Evolutionary conservation across 192 early-diverging fungal species (phyloP).

Genomic region (Umbelopsis ramanniana): DNA sequence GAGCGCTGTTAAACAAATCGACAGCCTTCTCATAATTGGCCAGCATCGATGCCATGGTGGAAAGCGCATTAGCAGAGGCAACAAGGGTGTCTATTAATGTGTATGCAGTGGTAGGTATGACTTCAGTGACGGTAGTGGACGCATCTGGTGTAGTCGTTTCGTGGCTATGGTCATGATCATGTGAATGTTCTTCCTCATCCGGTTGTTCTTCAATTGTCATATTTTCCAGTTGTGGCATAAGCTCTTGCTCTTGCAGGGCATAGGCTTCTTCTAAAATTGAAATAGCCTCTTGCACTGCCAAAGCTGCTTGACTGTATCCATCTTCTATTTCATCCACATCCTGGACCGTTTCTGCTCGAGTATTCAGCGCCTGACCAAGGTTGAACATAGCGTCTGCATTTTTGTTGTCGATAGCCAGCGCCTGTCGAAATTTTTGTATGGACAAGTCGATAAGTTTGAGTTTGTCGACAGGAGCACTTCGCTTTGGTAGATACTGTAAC

Average conservation of each 20-base stretch:
- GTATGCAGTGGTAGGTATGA: constrained; percentile 44
- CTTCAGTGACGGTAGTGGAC: constrained; percentile 41
- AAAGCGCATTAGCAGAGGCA: constrained; percentile 51
- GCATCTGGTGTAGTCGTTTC: constrained; percentile 25
- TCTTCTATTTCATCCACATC: constrained; percentile 55
- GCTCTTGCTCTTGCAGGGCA: constrained; percentile 42
- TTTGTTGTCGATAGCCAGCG: constrained; percentile 46
- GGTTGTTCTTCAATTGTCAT: neutral
- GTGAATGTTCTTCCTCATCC: neutral
- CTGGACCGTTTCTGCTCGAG: constrained; percentile 57
- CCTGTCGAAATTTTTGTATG: constrained; percentile 54
- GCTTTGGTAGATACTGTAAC: constrained; percentile 52
- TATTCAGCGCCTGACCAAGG: constrained; percentile 66
- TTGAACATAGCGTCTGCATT: constrained; percentile 73
- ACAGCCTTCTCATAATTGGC: constrained; percentile 42
- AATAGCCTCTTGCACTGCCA: constrained; percentile 55
- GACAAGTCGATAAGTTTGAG: constrained; percentile 54
- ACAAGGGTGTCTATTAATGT: constrained; percentile 58
- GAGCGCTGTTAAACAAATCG: constrained; percentile 48
- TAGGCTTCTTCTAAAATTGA: constrained; percentile 53
- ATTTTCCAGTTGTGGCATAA: constrained; percentile 6
- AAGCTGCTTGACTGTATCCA: constrained; percentile 42
- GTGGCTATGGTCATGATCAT: constrained; percentile 6
- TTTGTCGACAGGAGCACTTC: constrained; percentile 45
- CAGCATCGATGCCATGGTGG: constrained; percentile 54